These are phyloP conservation scores for Fusarium tanahbumbuense DNA, from an alignment of 2,329 filamentous ascomycete species.

Conservation along the genomic window DNA sequence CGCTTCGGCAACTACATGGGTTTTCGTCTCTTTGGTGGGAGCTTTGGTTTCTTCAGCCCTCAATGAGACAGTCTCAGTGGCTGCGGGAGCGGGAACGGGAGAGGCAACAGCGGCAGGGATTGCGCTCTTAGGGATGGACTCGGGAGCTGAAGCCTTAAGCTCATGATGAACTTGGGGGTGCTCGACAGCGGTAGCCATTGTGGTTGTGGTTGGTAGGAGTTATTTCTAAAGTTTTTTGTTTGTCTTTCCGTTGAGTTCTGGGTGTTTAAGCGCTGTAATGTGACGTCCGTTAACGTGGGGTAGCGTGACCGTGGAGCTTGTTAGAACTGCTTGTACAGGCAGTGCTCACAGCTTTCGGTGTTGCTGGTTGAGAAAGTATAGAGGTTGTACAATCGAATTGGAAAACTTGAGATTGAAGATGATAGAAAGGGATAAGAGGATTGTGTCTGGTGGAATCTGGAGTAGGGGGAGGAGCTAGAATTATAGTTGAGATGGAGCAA, in stretches of 20 bases:
- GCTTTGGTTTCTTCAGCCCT: conserved; percentile 17
- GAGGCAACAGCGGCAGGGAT: conserved; percentile 27
- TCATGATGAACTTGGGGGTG: conserved; percentile 38
- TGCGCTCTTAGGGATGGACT: conserved; percentile 28
- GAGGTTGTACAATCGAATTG: conserved; percentile 31
- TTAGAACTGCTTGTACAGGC: conserved; percentile 43
- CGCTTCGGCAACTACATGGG: conserved; percentile 77
- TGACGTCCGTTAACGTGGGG: conserved; percentile 44
- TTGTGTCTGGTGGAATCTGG: conserved; percentile 7
- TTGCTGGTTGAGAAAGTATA: conserved; percentile 36
- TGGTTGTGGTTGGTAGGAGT: conserved; percentile 31
- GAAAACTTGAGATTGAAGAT: neutral
- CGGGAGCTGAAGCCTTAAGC: conserved; percentile 23
- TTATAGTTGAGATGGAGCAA: conserved; percentile 34
- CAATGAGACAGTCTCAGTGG: conserved; percentile 23
- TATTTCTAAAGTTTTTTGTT: conserved; percentile 14
- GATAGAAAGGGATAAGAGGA: conserved; percentile 11
- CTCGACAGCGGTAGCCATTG: conserved; percentile 45
- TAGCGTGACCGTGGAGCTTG: conserved; percentile 46
- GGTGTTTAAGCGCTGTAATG: conserved; percentile 34
- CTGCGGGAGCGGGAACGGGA: conserved; percentile 32
- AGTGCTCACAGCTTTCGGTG: conserved; percentile 44
- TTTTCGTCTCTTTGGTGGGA: conserved; percentile 49
- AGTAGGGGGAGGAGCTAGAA: conserved; percentile 24
- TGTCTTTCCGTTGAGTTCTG: conserved; percentile 33